phyloP scores from a whole-genome alignment of 768 basidiomycete species.

The Leccinellum rugosiceps region DNA sequence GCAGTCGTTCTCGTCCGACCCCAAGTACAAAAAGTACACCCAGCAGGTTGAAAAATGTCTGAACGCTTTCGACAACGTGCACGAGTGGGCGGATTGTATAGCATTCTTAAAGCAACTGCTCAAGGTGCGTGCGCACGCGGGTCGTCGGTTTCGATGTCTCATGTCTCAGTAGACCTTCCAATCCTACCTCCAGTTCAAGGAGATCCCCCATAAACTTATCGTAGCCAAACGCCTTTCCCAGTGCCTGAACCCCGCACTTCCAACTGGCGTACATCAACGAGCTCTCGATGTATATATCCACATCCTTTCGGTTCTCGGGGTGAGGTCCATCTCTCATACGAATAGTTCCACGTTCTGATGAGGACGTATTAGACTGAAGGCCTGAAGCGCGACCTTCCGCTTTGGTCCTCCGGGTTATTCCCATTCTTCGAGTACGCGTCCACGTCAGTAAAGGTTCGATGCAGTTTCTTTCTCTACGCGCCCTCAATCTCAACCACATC shows the following conservation, averaged over 20 bases:
- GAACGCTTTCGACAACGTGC: conserved; percentile 90
- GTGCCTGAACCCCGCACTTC: conserved; percentile 96
- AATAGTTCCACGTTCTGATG: conserved; percentile 6
- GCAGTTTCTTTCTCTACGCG: conserved; percentile 2
- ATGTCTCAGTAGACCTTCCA: conserved; percentile 73
- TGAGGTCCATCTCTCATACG: conserved; percentile 39
- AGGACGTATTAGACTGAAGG: conserved; percentile 66
- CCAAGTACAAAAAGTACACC: conserved; percentile 91
- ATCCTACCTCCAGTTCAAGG: conserved; percentile 89
- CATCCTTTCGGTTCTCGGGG: conserved; percentile 87
- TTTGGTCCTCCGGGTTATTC: conserved; percentile 96
- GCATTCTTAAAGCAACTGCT: conserved; percentile 92
- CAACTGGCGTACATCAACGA: conserved; percentile 94
- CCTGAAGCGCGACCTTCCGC: conserved; percentile 74
- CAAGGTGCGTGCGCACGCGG: conserved; percentile 52
- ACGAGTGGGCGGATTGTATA: conserved; percentile 99
- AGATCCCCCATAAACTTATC: conserved; percentile 91
- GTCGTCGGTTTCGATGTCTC: not conserved
- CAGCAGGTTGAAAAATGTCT: conserved; percentile 92
- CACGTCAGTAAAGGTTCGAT: conserved; percentile 90
- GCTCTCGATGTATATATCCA: conserved; percentile 94
- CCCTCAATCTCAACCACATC: not conserved
- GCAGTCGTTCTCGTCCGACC: conserved; percentile 69
- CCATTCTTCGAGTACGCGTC: conserved; percentile 99
- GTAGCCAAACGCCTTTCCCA: conserved; percentile 95